phyloP scores from a whole-genome alignment of 768 basidiomycete species.

The Galerina marginata region DNA sequence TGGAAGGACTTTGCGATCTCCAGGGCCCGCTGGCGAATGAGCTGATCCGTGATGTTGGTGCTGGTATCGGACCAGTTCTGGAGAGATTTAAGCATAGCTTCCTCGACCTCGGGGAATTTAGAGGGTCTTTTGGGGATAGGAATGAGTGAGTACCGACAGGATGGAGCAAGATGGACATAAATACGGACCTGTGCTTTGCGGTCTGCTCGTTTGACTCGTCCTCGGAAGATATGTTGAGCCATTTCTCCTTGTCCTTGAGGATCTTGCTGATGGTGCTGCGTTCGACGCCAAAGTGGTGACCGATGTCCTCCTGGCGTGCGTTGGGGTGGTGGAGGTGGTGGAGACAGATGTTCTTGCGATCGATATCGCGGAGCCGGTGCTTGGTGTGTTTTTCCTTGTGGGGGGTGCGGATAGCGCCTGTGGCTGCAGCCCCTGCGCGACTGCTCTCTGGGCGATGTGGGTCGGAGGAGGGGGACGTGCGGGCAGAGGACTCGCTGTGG shows the following conservation, averaged over 20 bases:
- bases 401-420: constrained; percentile 25
- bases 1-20: constrained; percentile 59
- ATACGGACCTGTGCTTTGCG: constrained; percentile 70
- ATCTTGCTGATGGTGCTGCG: constrained; percentile 95
- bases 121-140: constrained; percentile 55
- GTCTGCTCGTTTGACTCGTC: constrained; percentile 61
- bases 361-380: constrained; percentile 73
- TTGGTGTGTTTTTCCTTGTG: constrained; percentile 61
- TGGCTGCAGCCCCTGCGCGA: background rate
- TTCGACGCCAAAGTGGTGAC: constrained; percentile 75
- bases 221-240: constrained; percentile 64
- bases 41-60: constrained; percentile 64
- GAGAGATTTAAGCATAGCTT: constrained; percentile 64
- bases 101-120: constrained; percentile 82
- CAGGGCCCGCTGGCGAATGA: constrained; percentile 68
- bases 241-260: constrained; percentile 81
- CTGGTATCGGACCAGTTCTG: constrained; percentile 52
- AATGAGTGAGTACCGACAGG: constrained; percentile 6
- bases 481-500: constrained; percentile 50
- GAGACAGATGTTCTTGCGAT: constrained; percentile 77
- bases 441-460: constrained; percentile 45
- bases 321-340: constrained; percentile 69
- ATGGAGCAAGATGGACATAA: background rate
- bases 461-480: constrained; percentile 43
- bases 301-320: constrained; percentile 86